Percentiles rank a stretch among this genome's conserved stretches.
phyloP scores from a whole-genome alignment of 768 basidiomycete species.

The Epithele typhae region DNA sequence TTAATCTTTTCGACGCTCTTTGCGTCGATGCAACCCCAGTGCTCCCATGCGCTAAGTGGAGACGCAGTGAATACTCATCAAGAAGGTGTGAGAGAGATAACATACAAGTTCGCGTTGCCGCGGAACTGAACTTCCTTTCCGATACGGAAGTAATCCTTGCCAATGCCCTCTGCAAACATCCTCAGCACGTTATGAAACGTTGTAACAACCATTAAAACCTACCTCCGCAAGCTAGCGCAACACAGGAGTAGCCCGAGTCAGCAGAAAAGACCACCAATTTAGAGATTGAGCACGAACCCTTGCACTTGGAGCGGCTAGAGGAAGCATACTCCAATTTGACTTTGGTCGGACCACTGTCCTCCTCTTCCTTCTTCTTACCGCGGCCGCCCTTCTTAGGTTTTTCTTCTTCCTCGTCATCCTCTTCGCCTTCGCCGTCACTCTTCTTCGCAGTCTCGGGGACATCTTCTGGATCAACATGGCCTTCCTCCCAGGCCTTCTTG shows the following conservation, averaged over 20 bases:
- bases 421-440: slow-evolving; percentile 37
- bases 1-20: slow-evolving; percentile 36
- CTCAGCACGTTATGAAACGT: neutral
- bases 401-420: slow-evolving; percentile 38
- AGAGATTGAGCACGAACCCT: too few relatives aligned
- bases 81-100: neutral
- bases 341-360: slow-evolving; percentile 25
- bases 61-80: neutral
- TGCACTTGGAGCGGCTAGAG: slow-evolving; percentile 30
- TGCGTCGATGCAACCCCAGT: slow-evolving; percentile 40
- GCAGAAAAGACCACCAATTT: neutral
- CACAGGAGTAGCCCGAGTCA: neutral
- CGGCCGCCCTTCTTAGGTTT: slow-evolving; percentile 24
- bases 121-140: slow-evolving; percentile 37
- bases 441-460: slow-evolving; percentile 73
- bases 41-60: slow-evolving; percentile 32
- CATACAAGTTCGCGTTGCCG: slow-evolving; percentile 32
- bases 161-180: slow-evolving; percentile 27
- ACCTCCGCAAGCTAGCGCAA: slow-evolving; percentile 16
- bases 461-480: slow-evolving; percentile 79
- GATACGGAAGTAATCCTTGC: slow-evolving; percentile 38
- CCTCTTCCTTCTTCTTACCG: slow-evolving; percentile 21
- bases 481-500: slow-evolving; percentile 68
- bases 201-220: neutral
- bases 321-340: slow-evolving; percentile 30